phyloP scores from a whole-genome alignment of 2,329 filamentous ascomycete genomes.

The Lithohypha guttulata region DNA sequence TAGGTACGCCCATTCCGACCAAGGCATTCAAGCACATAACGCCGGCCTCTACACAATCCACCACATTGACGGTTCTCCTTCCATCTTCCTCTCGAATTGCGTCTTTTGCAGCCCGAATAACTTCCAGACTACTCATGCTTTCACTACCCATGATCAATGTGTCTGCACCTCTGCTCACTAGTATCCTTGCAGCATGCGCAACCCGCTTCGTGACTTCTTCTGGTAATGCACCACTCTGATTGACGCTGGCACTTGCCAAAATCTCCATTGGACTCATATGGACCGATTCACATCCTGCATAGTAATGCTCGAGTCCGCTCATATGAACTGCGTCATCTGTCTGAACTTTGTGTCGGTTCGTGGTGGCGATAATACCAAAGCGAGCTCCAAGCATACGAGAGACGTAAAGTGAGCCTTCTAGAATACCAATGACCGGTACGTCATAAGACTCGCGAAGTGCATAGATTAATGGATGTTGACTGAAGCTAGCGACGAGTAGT shows the following conservation, averaged over 20 bases:
- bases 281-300: constrained; percentile 34
- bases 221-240: not conserved
- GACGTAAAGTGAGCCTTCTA: constrained; percentile 42
- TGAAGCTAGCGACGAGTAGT: constrained; percentile 41
- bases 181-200: constrained; percentile 28
- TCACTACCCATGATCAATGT: constrained; percentile 38
- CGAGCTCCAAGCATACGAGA: constrained; percentile 39
- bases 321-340: constrained; percentile 31
- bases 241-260: constrained; percentile 28
- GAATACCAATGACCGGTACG: constrained; percentile 40
- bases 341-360: constrained; percentile 30
- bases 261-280: constrained; percentile 37
- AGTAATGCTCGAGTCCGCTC: constrained; percentile 35
- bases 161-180: constrained; percentile 35
- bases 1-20: constrained; percentile 23
- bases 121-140: constrained; percentile 34
- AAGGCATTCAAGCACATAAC: constrained; percentile 24
- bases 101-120: constrained; percentile 37
- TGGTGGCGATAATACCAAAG: constrained; percentile 37
- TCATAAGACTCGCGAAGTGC: constrained; percentile 38
- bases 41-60: constrained; percentile 41
- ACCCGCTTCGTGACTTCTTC: constrained; percentile 32
- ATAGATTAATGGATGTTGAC: constrained; percentile 36
- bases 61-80: constrained; percentile 32
- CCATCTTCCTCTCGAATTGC: constrained; percentile 32